Conservation (phyloP, 2,329 filamentous ascomycete species). For the Corinectria fuckeliana region DNA sequence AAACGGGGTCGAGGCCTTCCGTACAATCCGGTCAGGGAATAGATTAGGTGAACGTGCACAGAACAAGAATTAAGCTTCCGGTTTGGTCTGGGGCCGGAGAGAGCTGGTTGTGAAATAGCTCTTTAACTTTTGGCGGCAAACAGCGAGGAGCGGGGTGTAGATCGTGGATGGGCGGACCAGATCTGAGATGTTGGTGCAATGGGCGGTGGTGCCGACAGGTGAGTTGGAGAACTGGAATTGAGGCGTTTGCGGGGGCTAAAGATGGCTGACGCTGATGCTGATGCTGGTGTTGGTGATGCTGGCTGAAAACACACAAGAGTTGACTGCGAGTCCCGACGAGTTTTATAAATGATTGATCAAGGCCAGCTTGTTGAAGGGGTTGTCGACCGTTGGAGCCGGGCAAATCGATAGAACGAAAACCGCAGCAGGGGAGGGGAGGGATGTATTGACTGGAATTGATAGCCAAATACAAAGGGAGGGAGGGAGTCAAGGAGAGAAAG, state of each 20-base stretch:
- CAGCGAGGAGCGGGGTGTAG: constrained; percentile 1
- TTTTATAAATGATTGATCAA: constrained; percentile 27
- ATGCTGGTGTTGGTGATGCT: not conserved
- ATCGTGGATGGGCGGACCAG: not conserved
- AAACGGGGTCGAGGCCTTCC: constrained; percentile 22
- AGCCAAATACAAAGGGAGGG: constrained; percentile 36
- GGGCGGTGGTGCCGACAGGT: constrained; percentile 6
- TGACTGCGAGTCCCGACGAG: not conserved
- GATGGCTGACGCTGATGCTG: constrained; percentile 6
- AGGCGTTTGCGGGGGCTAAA: constrained; percentile 13
- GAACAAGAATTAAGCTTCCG: constrained; percentile 12
- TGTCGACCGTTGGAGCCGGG: constrained; percentile 23
- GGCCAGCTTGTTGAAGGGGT: constrained; percentile 36
- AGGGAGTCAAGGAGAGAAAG: constrained; percentile 19
- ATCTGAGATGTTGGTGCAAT: not conserved
- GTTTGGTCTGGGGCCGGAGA: constrained; percentile 3
- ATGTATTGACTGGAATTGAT: constrained; percentile 31
- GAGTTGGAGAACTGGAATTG: constrained; percentile 15
- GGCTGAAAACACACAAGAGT: not conserved
- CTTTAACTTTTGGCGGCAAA: constrained; percentile 3
- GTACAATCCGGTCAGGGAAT: constrained; percentile 13
- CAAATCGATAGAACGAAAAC: constrained; percentile 14
- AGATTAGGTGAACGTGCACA: not conserved
- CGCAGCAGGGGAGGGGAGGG: constrained; percentile 9
- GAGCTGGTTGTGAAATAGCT: constrained; percentile 1